These are phyloP conservation scores for Dactylellina sp. DNA, from an alignment of 2,329 filamentous ascomycete species.

Conservation along the genomic window DNA sequence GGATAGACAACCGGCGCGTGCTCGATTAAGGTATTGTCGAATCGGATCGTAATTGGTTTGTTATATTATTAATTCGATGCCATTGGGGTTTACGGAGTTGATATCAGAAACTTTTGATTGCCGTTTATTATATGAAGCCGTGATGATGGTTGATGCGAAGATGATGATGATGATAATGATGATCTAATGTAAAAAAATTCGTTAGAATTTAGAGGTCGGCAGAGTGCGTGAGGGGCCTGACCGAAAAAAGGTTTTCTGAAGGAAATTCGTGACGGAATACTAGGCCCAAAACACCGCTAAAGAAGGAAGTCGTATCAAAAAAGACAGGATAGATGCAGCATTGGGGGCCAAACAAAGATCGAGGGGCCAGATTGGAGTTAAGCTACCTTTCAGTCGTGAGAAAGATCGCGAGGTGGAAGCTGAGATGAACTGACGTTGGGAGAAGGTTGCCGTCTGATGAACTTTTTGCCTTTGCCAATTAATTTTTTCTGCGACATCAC, in stretches of 20 bases:
- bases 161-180: neutral
- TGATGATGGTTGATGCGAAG: constrained; percentile 3
- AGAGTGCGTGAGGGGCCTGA: constrained; percentile 30
- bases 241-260: constrained; percentile 20
- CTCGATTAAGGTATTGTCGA: constrained; percentile 17
- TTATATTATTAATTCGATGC: constrained; percentile 25
- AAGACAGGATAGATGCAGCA: neutral
- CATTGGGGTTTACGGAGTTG: constrained; percentile 16
- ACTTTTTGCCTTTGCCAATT: constrained; percentile 21
- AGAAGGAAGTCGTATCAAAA: constrained; percentile 16
- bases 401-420: constrained; percentile 36
- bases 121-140: constrained; percentile 13
- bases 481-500: constrained; percentile 25
- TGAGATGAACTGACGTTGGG: constrained; percentile 37
- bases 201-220: constrained; percentile 5
- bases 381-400: neutral
- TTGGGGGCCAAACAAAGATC: constrained; percentile 9
- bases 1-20: constrained; percentile 33
- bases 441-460: constrained; percentile 42
- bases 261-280: constrained; percentile 47
- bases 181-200: neutral
- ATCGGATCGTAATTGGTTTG: constrained; percentile 19
- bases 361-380: constrained; percentile 3
- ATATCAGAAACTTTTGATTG: neutral
- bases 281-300: constrained; percentile 37